phyloP scores from a whole-genome alignment of 129 eudicot genomes.

The Artemisia annua region DNA sequence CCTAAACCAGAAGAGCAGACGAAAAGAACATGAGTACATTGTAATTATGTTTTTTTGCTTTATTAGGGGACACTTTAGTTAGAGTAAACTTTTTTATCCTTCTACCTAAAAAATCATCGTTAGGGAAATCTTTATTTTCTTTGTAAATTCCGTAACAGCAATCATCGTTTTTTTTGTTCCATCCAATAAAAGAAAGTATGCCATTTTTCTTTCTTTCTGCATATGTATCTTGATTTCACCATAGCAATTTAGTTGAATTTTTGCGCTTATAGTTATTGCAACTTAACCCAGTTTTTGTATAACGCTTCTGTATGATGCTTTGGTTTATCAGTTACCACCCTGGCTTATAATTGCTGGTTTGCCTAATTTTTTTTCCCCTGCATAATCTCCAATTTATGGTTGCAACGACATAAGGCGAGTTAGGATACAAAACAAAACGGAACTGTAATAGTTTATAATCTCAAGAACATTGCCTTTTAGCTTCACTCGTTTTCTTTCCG shows the following conservation, averaged over 20 bases:
- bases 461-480: too few relatives aligned
- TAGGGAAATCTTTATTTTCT: background rate
- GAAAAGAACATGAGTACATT: background rate
- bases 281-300: background rate
- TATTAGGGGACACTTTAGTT: background rate
- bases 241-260: background rate
- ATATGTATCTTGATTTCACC: background rate
- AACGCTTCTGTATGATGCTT: background rate
- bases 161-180: background rate
- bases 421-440: too few relatives aligned
- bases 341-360: too few relatives aligned
- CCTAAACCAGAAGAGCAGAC: slow-evolving; percentile 46
- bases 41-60: slow-evolving; percentile 11
- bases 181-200: background rate
- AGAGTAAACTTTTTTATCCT: background rate
- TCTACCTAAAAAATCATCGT: background rate
- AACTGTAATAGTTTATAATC: too few relatives aligned
- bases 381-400: too few relatives aligned
- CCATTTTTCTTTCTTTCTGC: too few relatives aligned
- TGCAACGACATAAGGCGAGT: too few relatives aligned
- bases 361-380: too few relatives aligned
- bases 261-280: background rate
- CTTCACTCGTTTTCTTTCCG: too few relatives aligned
- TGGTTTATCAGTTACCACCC: too few relatives aligned
- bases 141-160: background rate